Percentiles rank a stretch among this genome's conserved stretches.
phyloP scores from a whole-genome alignment of 2,329 filamentous ascomycete genomes.

The Fusarium phyllophilum region DNA sequence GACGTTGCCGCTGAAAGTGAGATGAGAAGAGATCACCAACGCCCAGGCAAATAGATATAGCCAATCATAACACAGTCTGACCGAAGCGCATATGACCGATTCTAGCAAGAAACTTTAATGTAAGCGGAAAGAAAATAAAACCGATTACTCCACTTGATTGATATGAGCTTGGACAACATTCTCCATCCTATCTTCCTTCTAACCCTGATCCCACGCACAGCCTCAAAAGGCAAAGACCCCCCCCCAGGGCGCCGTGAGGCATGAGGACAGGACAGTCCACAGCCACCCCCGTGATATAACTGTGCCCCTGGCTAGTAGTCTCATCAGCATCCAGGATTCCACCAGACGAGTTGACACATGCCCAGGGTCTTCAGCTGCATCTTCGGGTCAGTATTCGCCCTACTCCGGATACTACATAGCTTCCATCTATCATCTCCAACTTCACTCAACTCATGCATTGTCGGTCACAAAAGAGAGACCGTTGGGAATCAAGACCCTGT shows the following conservation, averaged over 20 bases:
- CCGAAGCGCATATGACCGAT: not conserved
- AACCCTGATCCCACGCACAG: conserved; percentile 17
- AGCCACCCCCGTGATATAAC: conserved; percentile 15
- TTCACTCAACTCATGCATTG: not conserved
- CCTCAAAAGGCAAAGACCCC: not conserved
- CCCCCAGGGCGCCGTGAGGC: not conserved
- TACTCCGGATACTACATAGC: not conserved
- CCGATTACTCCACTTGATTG: not conserved
- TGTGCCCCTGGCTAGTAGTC: conserved; percentile 3
- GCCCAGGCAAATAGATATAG: not conserved
- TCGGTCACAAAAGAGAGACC: not conserved
- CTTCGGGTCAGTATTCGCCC: not conserved
- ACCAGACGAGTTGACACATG: conserved; percentile 1
- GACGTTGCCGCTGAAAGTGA: not conserved
- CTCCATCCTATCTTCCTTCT: conserved; percentile 5
- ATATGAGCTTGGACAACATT: not conserved
- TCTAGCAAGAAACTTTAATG: conserved; percentile 1
- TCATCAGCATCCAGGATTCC: not conserved
- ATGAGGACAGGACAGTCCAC: conserved; percentile 5
- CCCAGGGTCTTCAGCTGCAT: not conserved
- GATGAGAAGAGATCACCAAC: not conserved
- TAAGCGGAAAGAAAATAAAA: conserved; percentile 2
- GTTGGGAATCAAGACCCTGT: conserved; percentile 1
- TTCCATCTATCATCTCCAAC: not conserved
- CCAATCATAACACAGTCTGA: not conserved